Evolutionary conservation across 495 filamentous ascomycete species (phyloP), one percentile per base, ranked within the genome.

Genomic region (Halenospora varia): DNA sequence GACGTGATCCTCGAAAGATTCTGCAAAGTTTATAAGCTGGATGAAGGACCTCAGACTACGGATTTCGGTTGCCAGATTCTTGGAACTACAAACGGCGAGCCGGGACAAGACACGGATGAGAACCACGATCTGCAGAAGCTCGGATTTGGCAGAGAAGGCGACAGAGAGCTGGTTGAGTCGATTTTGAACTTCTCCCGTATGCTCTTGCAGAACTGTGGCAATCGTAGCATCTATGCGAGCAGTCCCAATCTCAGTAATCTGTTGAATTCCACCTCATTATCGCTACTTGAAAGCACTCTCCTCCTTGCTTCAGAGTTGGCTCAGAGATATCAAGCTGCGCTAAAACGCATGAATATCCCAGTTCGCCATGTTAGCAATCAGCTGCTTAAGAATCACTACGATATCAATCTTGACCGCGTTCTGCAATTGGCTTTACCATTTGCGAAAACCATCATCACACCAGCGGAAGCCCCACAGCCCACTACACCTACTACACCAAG

Each of bases 171-270:
- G 54, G 71, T 96, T 53, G 88, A 92, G 62, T 76, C 82, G 4
- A 79, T 97, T 48, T 76, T 97, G 48, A 76, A 82, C 26, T 99
- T 99, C 69, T 96, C 92, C 24, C 80, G 82, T 53, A 79, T 96
- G 57, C 79, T 99, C 13, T 74, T 97, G 40, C 88, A 97, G 68
- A 94, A 94, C 67, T 97, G 95, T 75, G 95, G 94, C 54, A 99
- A 99, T 64, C 82, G 95, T 63, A 97, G 93, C 74, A 82, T 99
- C 48, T 99, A 99, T 68, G 87, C 83, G 55, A 97, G 95, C 73
- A 97, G 93, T 63, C 78, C 68, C 57, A 88, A 92, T 55, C 75
- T 99, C 29, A 89, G 90, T 62, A 86, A 90, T 63, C 78, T 99
- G 35, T 80, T 99, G 55, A 89, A 95, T 65, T 92, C 87, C 25